These are phyloP conservation scores for Aspergillus neoniger DNA, from an alignment of 2,329 filamentous ascomycete genomes.

Conservation along the genomic window DNA sequence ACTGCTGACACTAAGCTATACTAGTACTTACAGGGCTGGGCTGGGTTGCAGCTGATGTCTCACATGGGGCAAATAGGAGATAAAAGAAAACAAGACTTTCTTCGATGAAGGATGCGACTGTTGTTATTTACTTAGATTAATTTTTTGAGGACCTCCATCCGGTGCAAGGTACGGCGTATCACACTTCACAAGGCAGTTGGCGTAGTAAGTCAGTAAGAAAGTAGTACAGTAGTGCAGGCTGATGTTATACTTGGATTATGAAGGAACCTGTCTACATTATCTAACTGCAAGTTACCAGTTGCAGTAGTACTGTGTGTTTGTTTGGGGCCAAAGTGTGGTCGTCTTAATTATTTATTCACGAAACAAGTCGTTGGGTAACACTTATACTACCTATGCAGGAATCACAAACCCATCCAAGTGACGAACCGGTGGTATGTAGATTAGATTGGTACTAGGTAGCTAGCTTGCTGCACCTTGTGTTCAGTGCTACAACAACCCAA, in stretches of 20 bases:
- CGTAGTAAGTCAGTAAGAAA: too few species aligned
- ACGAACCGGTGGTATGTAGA: background rate
- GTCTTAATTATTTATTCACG: too few species aligned
- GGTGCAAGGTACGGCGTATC: too few species aligned
- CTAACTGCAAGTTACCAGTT: too few species aligned
- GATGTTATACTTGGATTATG: too few species aligned
- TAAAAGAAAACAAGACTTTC: slow-evolving; percentile 21
- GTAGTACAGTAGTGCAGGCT: too few species aligned
- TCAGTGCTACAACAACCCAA: background rate
- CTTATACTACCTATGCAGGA: background rate
- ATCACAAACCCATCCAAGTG: background rate
- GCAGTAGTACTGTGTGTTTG: too few species aligned
- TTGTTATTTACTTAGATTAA: background rate
- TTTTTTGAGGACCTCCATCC: too few species aligned
- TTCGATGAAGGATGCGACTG: background rate
- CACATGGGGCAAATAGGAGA: slow-evolving; percentile 25
- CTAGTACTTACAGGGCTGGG: slow-evolving; percentile 10
- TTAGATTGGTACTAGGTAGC: background rate
- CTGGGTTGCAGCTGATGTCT: slow-evolving; percentile 31
- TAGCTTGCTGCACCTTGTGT: background rate
- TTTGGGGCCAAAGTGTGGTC: too few species aligned
- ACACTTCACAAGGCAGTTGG: too few species aligned
- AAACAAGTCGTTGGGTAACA: too few species aligned
- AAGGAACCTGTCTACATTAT: too few species aligned
- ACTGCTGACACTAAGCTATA: slow-evolving; percentile 9